Percentiles rank a stretch among this genome's conserved stretches.
These are phyloP conservation scores for Linnemannia zychae DNA, from an alignment of 192 early-diverging fungal genomes.

Conservation along the genomic window DNA sequence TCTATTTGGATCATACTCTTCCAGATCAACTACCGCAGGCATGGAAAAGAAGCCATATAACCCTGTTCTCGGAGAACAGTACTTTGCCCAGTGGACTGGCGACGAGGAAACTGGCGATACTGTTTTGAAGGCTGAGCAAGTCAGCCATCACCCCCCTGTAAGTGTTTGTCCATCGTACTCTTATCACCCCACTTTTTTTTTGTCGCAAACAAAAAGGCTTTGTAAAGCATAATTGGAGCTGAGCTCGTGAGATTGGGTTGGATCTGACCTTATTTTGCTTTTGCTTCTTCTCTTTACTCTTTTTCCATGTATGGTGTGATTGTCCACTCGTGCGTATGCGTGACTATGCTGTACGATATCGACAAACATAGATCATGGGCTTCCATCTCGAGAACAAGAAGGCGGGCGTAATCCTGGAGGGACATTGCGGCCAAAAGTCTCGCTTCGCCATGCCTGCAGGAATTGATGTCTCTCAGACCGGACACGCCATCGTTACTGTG, in stretches of 20 bases:
- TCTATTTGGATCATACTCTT: slow-evolving; percentile 82
- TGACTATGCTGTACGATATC: neutral
- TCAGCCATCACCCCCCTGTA: slow-evolving; percentile 67
- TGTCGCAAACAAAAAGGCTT: neutral
- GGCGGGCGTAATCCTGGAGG: slow-evolving; percentile 51
- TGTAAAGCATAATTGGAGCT: neutral
- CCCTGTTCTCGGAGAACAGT: slow-evolving; percentile 66
- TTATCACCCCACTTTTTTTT: slow-evolving; percentile 48
- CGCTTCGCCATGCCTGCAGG: slow-evolving; percentile 82
- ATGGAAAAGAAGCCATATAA: slow-evolving; percentile 88
- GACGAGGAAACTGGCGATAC: slow-evolving; percentile 56
- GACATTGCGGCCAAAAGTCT: slow-evolving; percentile 73
- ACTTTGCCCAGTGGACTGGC: slow-evolving; percentile 61
- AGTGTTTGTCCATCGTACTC: slow-evolving; percentile 74
- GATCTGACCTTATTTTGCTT: slow-evolving; percentile 17
- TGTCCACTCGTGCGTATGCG: neutral
- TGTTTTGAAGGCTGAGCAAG: slow-evolving; percentile 60
- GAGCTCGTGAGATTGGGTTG: slow-evolving; percentile 3
- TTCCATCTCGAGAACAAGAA: slow-evolving; percentile 57
- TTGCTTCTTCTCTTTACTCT: neutral
- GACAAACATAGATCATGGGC: slow-evolving; percentile 46
- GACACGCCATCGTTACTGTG: slow-evolving; percentile 77
- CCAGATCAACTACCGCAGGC: slow-evolving; percentile 76
- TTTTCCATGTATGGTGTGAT: neutral
- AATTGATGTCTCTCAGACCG: slow-evolving; percentile 78